Percentiles rank a stretch among this genome's conserved stretches.
phyloP scores from a whole-genome alignment of 164 flowering plant species.

The Dillenia suffruticosa region DNA sequence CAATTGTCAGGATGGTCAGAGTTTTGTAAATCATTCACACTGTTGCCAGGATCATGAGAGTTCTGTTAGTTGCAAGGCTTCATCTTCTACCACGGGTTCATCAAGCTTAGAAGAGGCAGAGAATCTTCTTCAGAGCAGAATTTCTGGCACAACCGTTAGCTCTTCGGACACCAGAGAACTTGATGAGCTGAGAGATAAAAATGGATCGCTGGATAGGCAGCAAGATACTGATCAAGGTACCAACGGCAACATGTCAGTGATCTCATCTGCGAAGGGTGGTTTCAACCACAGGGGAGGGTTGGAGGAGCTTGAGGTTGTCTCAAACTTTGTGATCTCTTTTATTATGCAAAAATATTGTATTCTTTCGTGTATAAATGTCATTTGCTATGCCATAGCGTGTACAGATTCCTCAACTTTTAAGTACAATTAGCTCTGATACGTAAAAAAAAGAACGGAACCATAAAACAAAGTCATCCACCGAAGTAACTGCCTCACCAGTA shows the following conservation, averaged over 20 bases:
- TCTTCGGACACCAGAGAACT: slow-evolving; percentile 26
- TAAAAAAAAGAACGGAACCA: too few relatives aligned
- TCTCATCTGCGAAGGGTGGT: slow-evolving; percentile 15
- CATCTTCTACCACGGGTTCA: slow-evolving; percentile 13
- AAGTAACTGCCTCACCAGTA: too few relatives aligned
- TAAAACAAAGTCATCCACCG: too few relatives aligned
- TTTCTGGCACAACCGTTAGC: slow-evolving; percentile 26
- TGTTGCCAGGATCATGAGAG: slow-evolving; percentile 16
- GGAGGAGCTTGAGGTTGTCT: slow-evolving; percentile 85
- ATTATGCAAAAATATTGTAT: not conserved
- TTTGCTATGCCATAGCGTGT: too few relatives aligned
- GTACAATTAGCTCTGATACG: too few relatives aligned
- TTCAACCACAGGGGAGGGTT: slow-evolving; percentile 30
- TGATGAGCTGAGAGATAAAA: slow-evolving; percentile 62
- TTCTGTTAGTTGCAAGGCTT: slow-evolving; percentile 5
- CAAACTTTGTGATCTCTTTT: slow-evolving; percentile 5
- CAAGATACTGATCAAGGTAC: slow-evolving; percentile 16
- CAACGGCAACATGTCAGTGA: slow-evolving; percentile 10
- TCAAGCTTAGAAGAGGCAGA: slow-evolving; percentile 42
- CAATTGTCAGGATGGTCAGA: too few relatives aligned
- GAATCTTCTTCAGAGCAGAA: slow-evolving; percentile 40
- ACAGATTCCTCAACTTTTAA: too few relatives aligned
- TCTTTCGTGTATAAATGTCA: not conserved
- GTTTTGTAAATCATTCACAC: slow-evolving; percentile 9
- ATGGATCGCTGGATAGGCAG: slow-evolving; percentile 18